Percentiles rank a stretch among this genome's conserved stretches.
Evolutionary conservation across 1,284 basidiomycete genomes (phyloP).

Genomic region (Ceratobasidium sp.): DNA sequence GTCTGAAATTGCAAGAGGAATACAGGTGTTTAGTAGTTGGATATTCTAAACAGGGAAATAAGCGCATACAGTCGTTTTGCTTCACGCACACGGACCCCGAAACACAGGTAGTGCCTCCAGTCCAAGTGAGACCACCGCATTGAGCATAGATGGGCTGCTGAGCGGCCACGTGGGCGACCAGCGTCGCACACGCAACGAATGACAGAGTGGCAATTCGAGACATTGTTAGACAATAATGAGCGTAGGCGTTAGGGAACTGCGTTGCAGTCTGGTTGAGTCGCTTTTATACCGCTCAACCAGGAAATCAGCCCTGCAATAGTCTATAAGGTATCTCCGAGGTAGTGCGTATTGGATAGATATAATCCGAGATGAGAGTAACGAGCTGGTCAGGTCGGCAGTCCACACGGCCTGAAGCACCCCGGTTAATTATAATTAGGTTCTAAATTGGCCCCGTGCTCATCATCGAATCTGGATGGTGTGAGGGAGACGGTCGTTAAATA

Average conservation of each 20-base stretch:
- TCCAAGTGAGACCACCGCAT: constrained; percentile 43
- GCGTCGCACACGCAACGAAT: constrained; percentile 2
- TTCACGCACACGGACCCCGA: constrained; percentile 39
- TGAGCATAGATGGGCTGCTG: constrained; percentile 34
- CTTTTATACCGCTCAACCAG: constrained; percentile 1
- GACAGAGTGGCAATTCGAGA: constrained; percentile 24
- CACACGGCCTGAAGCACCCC: neutral
- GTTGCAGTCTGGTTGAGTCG: neutral
- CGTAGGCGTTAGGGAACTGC: neutral
- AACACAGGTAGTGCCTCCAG: constrained; percentile 44
- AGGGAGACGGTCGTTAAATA: neutral
- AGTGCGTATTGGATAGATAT: neutral
- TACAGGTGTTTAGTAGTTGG: neutral
- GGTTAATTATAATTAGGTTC: too few species aligned
- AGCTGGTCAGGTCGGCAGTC: neutral
- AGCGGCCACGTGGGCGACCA: constrained; percentile 13
- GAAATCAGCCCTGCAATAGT: neutral
- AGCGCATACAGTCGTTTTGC: constrained; percentile 37
- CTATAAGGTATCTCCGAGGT: constrained; percentile 28
- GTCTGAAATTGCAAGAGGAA: neutral
- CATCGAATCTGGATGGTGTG: neutral
- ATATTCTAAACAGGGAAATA: neutral
- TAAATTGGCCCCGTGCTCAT: constrained; percentile 19
- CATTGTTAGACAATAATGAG: constrained; percentile 5
- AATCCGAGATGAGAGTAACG: constrained; percentile 25